Evolutionary conservation across 2,329 filamentous ascomycete genomes (phyloP).

Genomic region (Emericellopsis cladophorae): DNA sequence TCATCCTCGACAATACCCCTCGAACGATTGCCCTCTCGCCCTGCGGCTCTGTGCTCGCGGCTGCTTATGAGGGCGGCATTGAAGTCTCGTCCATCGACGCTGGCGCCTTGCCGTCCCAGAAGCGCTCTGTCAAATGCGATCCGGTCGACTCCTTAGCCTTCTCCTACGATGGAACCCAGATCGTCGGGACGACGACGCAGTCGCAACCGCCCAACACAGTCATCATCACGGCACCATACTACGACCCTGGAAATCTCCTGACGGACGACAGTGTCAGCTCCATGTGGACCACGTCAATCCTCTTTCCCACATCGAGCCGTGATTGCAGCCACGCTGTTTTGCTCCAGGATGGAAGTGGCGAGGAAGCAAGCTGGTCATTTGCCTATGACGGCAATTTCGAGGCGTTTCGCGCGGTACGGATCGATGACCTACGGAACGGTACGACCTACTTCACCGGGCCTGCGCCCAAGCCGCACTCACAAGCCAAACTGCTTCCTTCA

Average conservation of each 20-base stretch:
- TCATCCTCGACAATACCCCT: constrained; percentile 68
- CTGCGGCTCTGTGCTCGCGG: constrained; percentile 68
- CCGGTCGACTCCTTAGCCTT: constrained; percentile 63
- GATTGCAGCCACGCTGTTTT: constrained; percentile 69
- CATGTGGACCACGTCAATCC: constrained; percentile 75
- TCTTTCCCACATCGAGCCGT: constrained; percentile 70
- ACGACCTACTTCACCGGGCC: constrained; percentile 72
- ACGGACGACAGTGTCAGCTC: constrained; percentile 55
- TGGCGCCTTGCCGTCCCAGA: constrained; percentile 49
- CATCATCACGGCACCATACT: constrained; percentile 68
- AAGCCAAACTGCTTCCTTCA: constrained; percentile 50
- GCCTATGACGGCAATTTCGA: constrained; percentile 67
- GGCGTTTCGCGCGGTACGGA: constrained; percentile 64
- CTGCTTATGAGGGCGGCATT: constrained; percentile 79
- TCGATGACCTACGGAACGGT: constrained; percentile 62
- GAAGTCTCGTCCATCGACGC: constrained; percentile 68
- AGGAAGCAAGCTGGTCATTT: constrained; percentile 64
- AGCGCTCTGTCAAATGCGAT: constrained; percentile 67
- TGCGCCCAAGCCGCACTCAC: constrained; percentile 33
- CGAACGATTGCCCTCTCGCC: constrained; percentile 71
- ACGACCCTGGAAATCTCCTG: constrained; percentile 55
- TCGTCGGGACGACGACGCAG: constrained; percentile 61
- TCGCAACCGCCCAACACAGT: constrained; percentile 57
- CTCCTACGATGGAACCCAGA: constrained; percentile 64
- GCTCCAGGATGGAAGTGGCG: constrained; percentile 44